These are phyloP conservation scores for Sporodiniella umbellata DNA, from an alignment of 371 early-diverging fungal species.

Conservation along the genomic window DNA sequence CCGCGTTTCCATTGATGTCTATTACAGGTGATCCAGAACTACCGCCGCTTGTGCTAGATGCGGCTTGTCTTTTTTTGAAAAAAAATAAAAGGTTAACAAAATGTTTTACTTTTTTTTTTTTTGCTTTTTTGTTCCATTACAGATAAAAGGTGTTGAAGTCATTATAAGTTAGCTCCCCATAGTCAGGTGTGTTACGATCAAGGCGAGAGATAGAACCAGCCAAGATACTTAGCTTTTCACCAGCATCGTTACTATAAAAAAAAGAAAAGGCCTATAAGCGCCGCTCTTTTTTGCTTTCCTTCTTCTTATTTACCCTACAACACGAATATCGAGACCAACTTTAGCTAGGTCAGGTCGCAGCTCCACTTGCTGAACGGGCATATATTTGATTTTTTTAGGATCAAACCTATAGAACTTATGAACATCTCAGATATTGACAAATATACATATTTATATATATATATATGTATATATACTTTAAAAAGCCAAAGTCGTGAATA, in stretches of 20 bases:
- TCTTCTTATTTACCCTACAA: slow-evolving; percentile 64
- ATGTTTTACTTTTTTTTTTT: too few relatives aligned
- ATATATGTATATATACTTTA: slow-evolving; percentile 37
- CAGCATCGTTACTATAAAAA: slow-evolving; percentile 76
- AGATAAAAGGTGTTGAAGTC: slow-evolving; percentile 82
- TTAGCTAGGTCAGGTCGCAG: slow-evolving; percentile 81
- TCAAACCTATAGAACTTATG: slow-evolving; percentile 54
- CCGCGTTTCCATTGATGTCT: slow-evolving; percentile 91
- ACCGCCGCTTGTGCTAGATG: slow-evolving; percentile 79
- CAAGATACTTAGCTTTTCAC: slow-evolving; percentile 88
- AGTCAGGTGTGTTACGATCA: slow-evolving; percentile 73
- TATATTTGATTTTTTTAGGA: slow-evolving; percentile 74
- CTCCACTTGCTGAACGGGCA: slow-evolving; percentile 74
- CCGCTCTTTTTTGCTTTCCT: background rate
- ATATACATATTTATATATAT: too few relatives aligned
- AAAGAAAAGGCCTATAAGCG: background rate
- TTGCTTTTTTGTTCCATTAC: too few relatives aligned
- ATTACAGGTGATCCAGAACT: slow-evolving; percentile 90
- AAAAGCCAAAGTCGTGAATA: slow-evolving; percentile 63
- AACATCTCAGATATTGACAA: too few relatives aligned
- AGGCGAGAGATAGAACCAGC: slow-evolving; percentile 86
- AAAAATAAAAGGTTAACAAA: too few relatives aligned
- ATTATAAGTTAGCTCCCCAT: slow-evolving; percentile 62
- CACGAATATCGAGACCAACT: slow-evolving; percentile 89
- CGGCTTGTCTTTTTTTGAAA: slow-evolving; percentile 55